Base-by-base conservation (phyloP, 306 rosid genomes). In the Casuarina equisetifolia region DNA sequence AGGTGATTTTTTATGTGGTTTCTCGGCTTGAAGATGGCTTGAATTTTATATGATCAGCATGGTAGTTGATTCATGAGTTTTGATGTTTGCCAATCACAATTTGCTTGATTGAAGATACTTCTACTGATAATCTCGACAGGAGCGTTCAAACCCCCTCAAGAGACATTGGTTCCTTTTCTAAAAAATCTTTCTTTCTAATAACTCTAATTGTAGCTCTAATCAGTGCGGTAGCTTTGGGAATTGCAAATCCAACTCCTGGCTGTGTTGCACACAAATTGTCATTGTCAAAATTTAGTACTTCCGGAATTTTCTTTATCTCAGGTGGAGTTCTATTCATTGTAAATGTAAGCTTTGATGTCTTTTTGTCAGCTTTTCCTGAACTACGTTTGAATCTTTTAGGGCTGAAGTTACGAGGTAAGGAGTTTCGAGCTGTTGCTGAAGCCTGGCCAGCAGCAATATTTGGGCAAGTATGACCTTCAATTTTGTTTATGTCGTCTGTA, bases 121-220 rank as follows among this genome's bases (percentile, higher is more conserved):
- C 40, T 61, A 9, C 43, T 13, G 43, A 32, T 62, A 4, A 62
- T 7, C 6, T 32, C 35, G 68, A 62, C 19, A 36, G 36, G 17
- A 62, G 19, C 44, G 17, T 62, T 0, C 68, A 62, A 62, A 4
- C 35, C 17, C 4, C 9, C 68, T 36, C 42, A 62, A 35, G 44
- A 62, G 35, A 36, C 43, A 42, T 35, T 62, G 9, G 16, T 62
- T 38, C 39, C 17, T 66, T 19, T 25, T 25, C 32, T 25, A 25
- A 25, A 25, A 25, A 25, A 40, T 42, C 51, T 8, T 66, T 8
- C 48, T 5, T 1, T 0, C 51, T 3, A 43, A 15, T 67, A 17
- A 17, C 50, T 67, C n/a, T 17, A 67, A 67, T 67, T 38, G 71
- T 67, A 67, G 71, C 71, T 67, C 50, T 67, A n/a, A 67, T 67